These are phyloP conservation scores for Glebionis coronaria DNA, from an alignment of 129 eudicot species.

Conservation along the genomic window DNA sequence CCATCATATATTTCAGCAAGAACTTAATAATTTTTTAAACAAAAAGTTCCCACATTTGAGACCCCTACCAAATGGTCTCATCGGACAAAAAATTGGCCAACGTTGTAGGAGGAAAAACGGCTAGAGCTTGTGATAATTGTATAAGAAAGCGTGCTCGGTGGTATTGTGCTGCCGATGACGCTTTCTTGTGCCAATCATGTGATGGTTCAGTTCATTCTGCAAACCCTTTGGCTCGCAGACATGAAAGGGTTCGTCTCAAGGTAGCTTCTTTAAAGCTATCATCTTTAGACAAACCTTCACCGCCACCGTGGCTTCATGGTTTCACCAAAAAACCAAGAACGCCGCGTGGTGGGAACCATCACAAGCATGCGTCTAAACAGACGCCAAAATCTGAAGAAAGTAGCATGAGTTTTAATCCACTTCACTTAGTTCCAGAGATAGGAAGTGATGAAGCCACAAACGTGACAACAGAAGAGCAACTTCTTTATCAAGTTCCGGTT, in stretches of 20 bases:
- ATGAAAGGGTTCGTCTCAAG: conserved; percentile 67
- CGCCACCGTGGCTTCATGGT: conserved; percentile 68
- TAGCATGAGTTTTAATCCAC: conserved; percentile 23
- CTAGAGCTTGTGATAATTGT: conserved; percentile 79
- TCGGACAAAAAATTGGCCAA: conserved; percentile 51
- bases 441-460: conserved; percentile 42
- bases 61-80: conserved; percentile 33
- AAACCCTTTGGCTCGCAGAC: conserved; percentile 65
- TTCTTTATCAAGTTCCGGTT: conserved; percentile 66
- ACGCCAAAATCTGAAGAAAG: conserved; percentile 30
- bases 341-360: conserved; percentile 43
- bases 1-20: conserved; percentile 19
- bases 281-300: conserved; percentile 19
- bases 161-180: conserved; percentile 83
- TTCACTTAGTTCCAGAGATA: conserved; percentile 64
- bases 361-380: conserved; percentile 22
- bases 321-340: conserved; percentile 72
- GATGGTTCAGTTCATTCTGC: conserved; percentile 67
- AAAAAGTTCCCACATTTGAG: conserved; percentile 25
- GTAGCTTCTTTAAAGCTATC: conserved; percentile 35
- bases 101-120: conserved; percentile 68
- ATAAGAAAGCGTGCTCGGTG: conserved; percentile 73
- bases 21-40: conserved; percentile 9
- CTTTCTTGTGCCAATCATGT: conserved; percentile 76
- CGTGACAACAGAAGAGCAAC: conserved; percentile 58